These are phyloP conservation scores for Phoenix roebelenii DNA, from an alignment of 176 grass and related monocot genomes.

Conservation along the genomic window DNA sequence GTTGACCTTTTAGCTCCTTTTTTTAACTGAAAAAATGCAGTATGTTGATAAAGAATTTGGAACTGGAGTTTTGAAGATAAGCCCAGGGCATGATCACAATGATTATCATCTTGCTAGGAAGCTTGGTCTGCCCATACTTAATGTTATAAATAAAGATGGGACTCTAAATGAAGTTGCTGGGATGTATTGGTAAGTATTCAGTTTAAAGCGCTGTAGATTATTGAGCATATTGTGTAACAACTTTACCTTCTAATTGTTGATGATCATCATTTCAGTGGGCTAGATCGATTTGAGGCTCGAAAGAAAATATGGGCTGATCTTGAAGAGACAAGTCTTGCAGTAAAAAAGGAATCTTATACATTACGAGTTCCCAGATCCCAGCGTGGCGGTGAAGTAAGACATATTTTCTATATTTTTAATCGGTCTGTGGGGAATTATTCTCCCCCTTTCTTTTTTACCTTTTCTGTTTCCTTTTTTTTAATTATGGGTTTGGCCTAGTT, in stretches of 20 bases:
- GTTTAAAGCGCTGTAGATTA: constrained; percentile 5
- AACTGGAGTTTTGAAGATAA: constrained; percentile 95
- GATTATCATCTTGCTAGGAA: constrained; percentile 99
- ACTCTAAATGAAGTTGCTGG: constrained; percentile 92
- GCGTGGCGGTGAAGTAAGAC: constrained; percentile 91
- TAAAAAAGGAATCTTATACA: constrained; percentile 84
- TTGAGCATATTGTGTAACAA: neutral
- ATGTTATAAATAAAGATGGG: constrained; percentile 98
- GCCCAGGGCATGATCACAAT: constrained; percentile 98
- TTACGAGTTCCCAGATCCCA: constrained; percentile 96
- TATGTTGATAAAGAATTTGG: constrained; percentile 99
- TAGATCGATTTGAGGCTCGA: constrained; percentile 89
- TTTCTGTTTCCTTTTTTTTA: constrained; percentile 12
- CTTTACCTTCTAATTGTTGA: constrained; percentile 10
- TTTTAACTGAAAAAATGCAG: constrained; percentile 37
- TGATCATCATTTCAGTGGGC: constrained; percentile 47
- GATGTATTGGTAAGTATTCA: constrained; percentile 58
- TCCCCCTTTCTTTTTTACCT: too few species aligned
- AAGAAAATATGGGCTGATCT: constrained; percentile 94
- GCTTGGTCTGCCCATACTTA: constrained; percentile 92
- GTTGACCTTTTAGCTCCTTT: neutral
- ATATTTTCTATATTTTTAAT: constrained; percentile 17
- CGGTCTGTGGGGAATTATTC: too few species aligned
- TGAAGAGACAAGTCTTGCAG: constrained; percentile 70
- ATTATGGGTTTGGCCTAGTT: neutral